phyloP scores from a whole-genome alignment of 148 eudicot species.

The Persicaria maculosa region DNA sequence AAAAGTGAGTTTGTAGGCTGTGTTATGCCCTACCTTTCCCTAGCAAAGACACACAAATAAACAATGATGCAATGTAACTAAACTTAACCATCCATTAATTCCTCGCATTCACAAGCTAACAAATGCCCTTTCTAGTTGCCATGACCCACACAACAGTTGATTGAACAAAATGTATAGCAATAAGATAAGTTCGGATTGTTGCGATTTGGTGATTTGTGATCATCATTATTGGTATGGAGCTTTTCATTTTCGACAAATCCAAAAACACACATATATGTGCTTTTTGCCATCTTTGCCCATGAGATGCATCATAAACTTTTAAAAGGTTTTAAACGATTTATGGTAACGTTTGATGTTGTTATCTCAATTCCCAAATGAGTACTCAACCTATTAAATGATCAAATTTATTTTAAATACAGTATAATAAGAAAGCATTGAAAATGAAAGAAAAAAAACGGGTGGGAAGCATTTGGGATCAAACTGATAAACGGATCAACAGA shows the following conservation, averaged over 20 bases:
- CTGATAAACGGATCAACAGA: not conserved
- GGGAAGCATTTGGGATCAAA: not conserved
- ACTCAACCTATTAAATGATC: no score
- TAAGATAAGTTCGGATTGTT: not conserved
- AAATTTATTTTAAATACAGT: no score
- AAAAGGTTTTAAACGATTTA: no score
- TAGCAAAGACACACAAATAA: not conserved
- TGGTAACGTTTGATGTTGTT: no score
- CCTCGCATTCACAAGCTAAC: no score
- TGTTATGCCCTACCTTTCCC: not conserved
- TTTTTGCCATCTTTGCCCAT: not conserved
- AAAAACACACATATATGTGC: not conserved
- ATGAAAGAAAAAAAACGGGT: not conserved
- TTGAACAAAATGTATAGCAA: not conserved
- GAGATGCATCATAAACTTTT: no score
- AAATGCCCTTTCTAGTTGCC: not conserved
- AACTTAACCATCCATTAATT: not conserved
- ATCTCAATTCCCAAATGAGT: no score
- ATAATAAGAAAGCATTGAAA: not conserved
- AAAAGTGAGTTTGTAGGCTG: not conserved
- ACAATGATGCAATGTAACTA: not conserved
- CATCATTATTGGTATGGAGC: not conserved
- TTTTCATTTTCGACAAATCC: not conserved
- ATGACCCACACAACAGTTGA: not conserved
- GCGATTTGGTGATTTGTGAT: conserved; percentile 1